phyloP scores from a whole-genome alignment of 192 early-diverging fungal species.

The Phycomyces nitens region DNA sequence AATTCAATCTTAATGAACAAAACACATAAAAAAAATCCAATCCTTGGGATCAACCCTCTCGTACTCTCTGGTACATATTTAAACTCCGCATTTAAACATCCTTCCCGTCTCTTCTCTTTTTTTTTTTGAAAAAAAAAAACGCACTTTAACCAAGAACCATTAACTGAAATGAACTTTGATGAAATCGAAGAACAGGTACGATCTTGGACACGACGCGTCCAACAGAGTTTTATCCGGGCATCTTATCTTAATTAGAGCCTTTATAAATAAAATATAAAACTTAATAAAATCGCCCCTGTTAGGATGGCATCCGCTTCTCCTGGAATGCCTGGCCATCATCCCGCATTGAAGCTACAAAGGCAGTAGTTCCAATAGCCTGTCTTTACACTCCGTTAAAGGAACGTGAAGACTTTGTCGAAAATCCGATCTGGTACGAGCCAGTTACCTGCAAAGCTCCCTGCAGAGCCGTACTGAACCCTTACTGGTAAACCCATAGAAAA shows the following conservation, averaged over 20 bases:
- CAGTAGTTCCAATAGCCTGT: slow-evolving; percentile 89
- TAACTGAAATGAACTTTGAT: slow-evolving; percentile 68
- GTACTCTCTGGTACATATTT: no score
- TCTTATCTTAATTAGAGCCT: no score
- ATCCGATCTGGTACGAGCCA: slow-evolving; percentile 92
- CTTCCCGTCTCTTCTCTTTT: no score
- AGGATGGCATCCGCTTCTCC: slow-evolving; percentile 90
- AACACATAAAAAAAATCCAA: no score
- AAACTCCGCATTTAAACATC: no score
- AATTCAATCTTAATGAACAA: no score
- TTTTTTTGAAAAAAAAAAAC: no score
- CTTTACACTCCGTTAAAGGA: slow-evolving; percentile 96
- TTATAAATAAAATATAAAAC: no score
- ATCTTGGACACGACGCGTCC: no score
- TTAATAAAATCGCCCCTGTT: not conserved
- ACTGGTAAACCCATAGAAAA: slow-evolving; percentile 62
- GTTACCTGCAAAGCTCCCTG: slow-evolving; percentile 95
- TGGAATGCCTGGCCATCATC: slow-evolving; percentile 98
- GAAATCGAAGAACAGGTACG: slow-evolving; percentile 78
- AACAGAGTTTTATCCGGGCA: no score
- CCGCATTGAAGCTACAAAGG: slow-evolving; percentile 88
- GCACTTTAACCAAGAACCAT: no score
- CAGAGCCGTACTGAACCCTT: slow-evolving; percentile 94
- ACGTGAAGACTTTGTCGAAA: slow-evolving; percentile 66
- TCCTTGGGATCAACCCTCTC: no score